Base-by-base conservation (phyloP, 2,329 filamentous ascomycete genomes). In the Diplodia corticola region DNA sequence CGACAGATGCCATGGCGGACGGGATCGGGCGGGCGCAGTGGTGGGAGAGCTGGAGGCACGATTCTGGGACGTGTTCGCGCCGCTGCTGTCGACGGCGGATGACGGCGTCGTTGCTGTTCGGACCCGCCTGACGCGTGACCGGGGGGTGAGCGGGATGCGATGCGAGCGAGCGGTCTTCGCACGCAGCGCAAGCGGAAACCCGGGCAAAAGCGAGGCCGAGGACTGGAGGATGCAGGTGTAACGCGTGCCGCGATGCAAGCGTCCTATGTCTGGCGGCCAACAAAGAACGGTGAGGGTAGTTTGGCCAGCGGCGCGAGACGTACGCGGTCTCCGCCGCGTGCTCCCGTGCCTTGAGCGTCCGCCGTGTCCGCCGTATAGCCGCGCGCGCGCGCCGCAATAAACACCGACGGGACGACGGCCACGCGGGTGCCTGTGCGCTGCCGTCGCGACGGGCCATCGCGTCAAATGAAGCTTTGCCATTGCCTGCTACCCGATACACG, bases 101-200 rank as follows among this genome's bases (percentile, higher is more conserved):
- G 57, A 61, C 44, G 48, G 44, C 44, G 40, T 49, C n/a, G 57
- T 49, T 26, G 57, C 44, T 49, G 57, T 49, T 61, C 57, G 48
- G 57, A 61, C 57, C 57, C 40, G 57, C 44, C 57, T 61, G 57
- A 61, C 57, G 57, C 57, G 57, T 61, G 57, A 61, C 13, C 13
- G 57, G 30, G 37, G 15, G 26, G 40, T 28, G 57, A 24, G 44
- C 28, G 20, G 22, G 48, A 26, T 10, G 44, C 40, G 57, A 49
- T 61, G 57, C 57, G 57, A 61, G 44, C 57, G 44, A 13, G 44
- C 57, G 55, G 37, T 26, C 40, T 28, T 46, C 57, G n/a, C 33
- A 61, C 57, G 44, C 57, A 13, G 40, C 57, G 17, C 57, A 49
- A 17, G 17, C 55, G 15, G 35, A 35, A 24, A 15, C 20, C 17